Conservation (phyloP, 495 filamentous ascomycete genomes). For the Bathelium albidoporum region DNA sequence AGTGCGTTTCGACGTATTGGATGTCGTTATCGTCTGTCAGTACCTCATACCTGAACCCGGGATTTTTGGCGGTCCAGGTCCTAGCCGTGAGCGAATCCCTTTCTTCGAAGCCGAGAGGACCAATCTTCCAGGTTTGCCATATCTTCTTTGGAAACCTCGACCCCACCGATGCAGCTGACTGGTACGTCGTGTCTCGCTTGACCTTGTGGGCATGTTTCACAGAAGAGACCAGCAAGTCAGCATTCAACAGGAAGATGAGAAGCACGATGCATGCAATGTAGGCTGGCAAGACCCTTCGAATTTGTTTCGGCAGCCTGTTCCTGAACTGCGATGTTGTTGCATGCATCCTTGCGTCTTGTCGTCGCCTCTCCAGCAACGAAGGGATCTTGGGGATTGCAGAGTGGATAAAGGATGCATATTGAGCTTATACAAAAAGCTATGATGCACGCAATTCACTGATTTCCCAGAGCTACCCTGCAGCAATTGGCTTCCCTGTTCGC, state of each 20-base stretch:
- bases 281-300: slow-evolving; percentile 6
- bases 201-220: slow-evolving; percentile 6
- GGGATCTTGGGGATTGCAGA: background rate
- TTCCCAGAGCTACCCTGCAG: background rate
- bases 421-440: slow-evolving; percentile 4
- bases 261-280: slow-evolving; percentile 1
- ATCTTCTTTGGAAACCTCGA: slow-evolving; percentile 36
- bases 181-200: slow-evolving; percentile 3
- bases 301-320: slow-evolving; percentile 4
- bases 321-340: slow-evolving; percentile 1
- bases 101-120: slow-evolving; percentile 46
- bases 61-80: slow-evolving; percentile 51
- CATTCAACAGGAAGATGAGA: slow-evolving; percentile 1
- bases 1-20: slow-evolving; percentile 49
- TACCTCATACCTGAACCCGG: slow-evolving; percentile 51
- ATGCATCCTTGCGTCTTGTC: slow-evolving; percentile 1
- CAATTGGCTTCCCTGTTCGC: background rate
- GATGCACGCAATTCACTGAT: background rate
- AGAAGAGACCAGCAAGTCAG: slow-evolving; percentile 5
- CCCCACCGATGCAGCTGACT: background rate
- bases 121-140: slow-evolving; percentile 61
- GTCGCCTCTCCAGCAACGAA: background rate
- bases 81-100: slow-evolving; percentile 42
- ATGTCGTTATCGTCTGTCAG: slow-evolving; percentile 52
- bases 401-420: slow-evolving; percentile 1